These are phyloP conservation scores for Nemania abortiva DNA, from an alignment of 2,329 filamentous ascomycete species.

Conservation along the genomic window DNA sequence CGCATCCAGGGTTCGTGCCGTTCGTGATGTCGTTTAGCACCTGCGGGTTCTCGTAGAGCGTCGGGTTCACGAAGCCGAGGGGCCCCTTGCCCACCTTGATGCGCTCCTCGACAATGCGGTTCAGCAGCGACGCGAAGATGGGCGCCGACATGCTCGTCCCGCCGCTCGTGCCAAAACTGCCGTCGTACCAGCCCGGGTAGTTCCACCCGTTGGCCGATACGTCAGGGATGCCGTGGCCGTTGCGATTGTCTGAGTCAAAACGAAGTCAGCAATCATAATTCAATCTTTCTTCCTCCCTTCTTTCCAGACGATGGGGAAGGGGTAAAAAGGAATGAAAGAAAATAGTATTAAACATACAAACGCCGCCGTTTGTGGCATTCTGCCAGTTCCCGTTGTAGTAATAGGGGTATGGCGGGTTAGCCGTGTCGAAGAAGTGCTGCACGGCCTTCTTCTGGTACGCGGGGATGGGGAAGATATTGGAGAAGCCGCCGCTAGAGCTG, in stretches of 20 bases:
- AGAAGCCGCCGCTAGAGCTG: slow-evolving; percentile 39
- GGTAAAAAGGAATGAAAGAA: not conserved
- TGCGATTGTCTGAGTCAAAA: slow-evolving; percentile 7
- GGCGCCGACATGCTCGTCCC: slow-evolving; percentile 63
- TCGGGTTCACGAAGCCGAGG: slow-evolving; percentile 66
- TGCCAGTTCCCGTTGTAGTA: slow-evolving; percentile 19
- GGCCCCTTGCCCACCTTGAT: slow-evolving; percentile 58
- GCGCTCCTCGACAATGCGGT: slow-evolving; percentile 63
- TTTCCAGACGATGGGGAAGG: not conserved
- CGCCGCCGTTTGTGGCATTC: slow-evolving; percentile 8
- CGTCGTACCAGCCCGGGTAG: slow-evolving; percentile 7
- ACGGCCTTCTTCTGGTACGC: slow-evolving; percentile 41
- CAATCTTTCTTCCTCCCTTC: not conserved
- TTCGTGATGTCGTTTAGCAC: slow-evolving; percentile 55
- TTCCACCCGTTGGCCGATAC: slow-evolving; percentile 22
- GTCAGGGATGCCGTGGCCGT: slow-evolving; percentile 19
- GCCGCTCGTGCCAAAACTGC: slow-evolving; percentile 43
- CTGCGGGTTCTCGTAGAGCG: slow-evolving; percentile 59
- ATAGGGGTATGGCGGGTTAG: slow-evolving; percentile 21
- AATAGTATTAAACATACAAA: not conserved
- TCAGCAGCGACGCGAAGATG: slow-evolving; percentile 50
- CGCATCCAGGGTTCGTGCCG: slow-evolving; percentile 54
- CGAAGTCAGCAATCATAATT: not conserved
- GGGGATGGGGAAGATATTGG: slow-evolving; percentile 42
- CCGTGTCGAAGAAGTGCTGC: slow-evolving; percentile 6